phyloP scores from a whole-genome alignment of 441 rosid genomes.

The Mallotus japonicus region DNA sequence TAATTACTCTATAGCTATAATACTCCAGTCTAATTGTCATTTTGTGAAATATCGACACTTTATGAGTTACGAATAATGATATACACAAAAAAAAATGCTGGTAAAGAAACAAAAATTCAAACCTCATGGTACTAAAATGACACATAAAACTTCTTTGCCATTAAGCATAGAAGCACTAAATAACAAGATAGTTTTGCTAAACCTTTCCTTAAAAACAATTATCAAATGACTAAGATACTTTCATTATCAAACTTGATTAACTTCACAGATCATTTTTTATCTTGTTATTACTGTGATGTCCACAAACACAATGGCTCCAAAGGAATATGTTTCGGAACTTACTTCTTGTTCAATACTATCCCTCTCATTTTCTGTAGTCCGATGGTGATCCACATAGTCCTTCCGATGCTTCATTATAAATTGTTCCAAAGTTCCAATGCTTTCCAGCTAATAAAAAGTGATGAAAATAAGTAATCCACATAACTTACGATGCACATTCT shows the following conservation, averaged over 20 bases:
- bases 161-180: too few relatives aligned
- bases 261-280: neutral
- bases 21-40: neutral
- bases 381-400: slow-evolving; percentile 82
- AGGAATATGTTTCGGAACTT: slow-evolving; percentile 28
- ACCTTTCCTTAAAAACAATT: too few relatives aligned
- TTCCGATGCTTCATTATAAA: slow-evolving; percentile 85
- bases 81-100: neutral
- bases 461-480: neutral
- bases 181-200: too few relatives aligned
- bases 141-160: too few relatives aligned
- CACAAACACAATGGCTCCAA: neutral
- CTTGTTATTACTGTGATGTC: neutral
- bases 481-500: neutral
- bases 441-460: slow-evolving; percentile 54
- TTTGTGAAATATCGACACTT: neutral
- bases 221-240: too few relatives aligned
- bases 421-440: slow-evolving; percentile 76
- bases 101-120: too few relatives aligned
- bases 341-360: slow-evolving; percentile 98
- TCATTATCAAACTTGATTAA: too few relatives aligned
- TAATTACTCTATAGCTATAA: neutral
- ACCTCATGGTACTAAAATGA: too few relatives aligned
- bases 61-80: neutral
- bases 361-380: slow-evolving; percentile 86